Evolutionary conservation across 129 eudicot genomes (phyloP).

Genomic region (Flaveria sonorensis): DNA sequence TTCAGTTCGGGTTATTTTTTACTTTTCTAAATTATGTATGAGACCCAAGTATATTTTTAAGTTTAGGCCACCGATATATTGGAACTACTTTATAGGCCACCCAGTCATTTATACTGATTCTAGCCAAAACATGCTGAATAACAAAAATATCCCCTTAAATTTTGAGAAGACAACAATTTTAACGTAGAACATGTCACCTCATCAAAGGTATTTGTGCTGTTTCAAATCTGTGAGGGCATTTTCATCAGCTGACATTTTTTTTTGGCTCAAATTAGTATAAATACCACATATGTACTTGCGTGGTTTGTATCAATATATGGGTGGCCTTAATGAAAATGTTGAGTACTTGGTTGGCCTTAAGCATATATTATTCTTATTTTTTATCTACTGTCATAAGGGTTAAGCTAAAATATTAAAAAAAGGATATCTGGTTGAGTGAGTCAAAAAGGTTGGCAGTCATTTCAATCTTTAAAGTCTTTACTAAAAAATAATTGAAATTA

Average conservation of each 20-base stretch:
- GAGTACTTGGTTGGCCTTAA: not conserved
- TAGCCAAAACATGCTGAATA: not conserved
- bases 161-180: not conserved
- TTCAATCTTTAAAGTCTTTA: not conserved
- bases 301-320: not conserved
- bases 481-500: not conserved
- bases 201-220: not conserved
- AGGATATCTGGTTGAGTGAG: not conserved
- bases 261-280: not conserved
- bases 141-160: not conserved
- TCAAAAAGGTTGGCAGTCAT: conserved; percentile 1
- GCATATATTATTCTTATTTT: not conserved
- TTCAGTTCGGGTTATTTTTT: conserved; percentile 1
- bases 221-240: not conserved
- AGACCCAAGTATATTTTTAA: not conserved
- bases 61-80: not conserved
- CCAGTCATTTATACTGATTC: not conserved
- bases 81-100: not conserved
- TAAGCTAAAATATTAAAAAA: conserved; percentile 6
- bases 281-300: not conserved
- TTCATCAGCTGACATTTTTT: not conserved
- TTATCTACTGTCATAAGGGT: not conserved
- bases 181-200: not conserved
- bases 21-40: not conserved
- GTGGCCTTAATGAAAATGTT: not conserved